Evolutionary conservation across 805 yeast genomes (phyloP).

Genomic region (Saccharomycopsis sp.): DNA sequence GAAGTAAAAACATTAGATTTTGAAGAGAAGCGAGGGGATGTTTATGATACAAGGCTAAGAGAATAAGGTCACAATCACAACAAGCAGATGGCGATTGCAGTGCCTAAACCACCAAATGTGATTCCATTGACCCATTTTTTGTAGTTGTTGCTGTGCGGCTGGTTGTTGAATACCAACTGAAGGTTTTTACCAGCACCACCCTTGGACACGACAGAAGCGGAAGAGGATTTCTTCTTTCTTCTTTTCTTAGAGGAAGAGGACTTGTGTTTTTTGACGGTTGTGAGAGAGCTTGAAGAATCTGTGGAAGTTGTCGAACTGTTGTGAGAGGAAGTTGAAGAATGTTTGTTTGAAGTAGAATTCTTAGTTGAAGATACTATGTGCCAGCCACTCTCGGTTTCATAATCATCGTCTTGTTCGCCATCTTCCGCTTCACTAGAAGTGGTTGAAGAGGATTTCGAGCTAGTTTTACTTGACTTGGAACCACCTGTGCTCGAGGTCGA

Average conservation of each 20-base stretch:
- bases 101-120: background rate
- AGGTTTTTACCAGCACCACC: background rate
- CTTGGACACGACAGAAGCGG: background rate
- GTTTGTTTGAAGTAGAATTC: background rate
- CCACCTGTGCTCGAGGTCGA: background rate
- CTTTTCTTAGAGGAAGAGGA: background rate
- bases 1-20: background rate
- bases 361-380: background rate
- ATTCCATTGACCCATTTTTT: background rate
- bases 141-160: background rate
- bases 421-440: background rate
- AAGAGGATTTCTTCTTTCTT: constrained; percentile 1
- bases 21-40: background rate
- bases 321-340: background rate
- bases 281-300: background rate
- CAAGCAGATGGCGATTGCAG: background rate
- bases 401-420: background rate
- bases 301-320: background rate
- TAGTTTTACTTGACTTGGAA: background rate
- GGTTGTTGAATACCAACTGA: background rate
- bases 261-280: background rate
- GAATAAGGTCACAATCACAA: background rate
- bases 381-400: background rate
- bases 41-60: too few species aligned
- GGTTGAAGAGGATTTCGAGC: background rate